Evolutionary conservation across 108 stramenopile species (phyloP).

Genomic region (Pseudonitzschia multiseries): DNA sequence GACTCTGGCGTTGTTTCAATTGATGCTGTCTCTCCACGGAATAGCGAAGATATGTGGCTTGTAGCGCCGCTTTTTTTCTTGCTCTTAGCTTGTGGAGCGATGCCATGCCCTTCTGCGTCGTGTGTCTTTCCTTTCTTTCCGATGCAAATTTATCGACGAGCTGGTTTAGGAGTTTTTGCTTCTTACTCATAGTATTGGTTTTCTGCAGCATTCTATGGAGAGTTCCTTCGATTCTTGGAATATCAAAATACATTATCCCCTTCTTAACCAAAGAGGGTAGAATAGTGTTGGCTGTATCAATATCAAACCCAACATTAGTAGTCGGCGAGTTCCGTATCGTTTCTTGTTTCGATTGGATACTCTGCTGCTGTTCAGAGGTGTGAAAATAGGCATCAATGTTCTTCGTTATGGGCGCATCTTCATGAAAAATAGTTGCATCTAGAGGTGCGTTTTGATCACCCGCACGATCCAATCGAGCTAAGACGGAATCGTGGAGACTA

Average conservation of each 20-base stretch:
- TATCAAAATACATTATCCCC: not conserved
- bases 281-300: conserved; percentile 10
- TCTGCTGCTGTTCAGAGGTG: too few relatives aligned
- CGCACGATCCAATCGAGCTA: conserved; percentile 7
- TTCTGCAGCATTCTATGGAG: conserved; percentile 5
- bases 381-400: too few relatives aligned
- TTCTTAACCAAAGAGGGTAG: conserved; percentile 14
- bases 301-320: not conserved
- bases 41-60: not conserved
- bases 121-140: not conserved
- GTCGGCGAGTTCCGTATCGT: not conserved
- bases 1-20: not conserved
- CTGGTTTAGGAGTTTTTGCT: not conserved
- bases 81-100: conserved; percentile 16
- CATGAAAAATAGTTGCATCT: not conserved
- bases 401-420: too few relatives aligned
- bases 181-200: not conserved
- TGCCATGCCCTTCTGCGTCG: conserved; percentile 12
- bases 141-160: not conserved
- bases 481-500: not conserved
- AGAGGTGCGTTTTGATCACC: too few relatives aligned
- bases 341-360: not conserved
- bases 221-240: not conserved
- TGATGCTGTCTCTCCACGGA: not conserved
- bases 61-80: not conserved